A percentile compares a stretch with the other conserved stretches of the same genome.
These are phyloP conservation scores for Drechslerella coelobrocha DNA, from an alignment of 2,329 filamentous ascomycete genomes.

Conservation along the genomic window DNA sequence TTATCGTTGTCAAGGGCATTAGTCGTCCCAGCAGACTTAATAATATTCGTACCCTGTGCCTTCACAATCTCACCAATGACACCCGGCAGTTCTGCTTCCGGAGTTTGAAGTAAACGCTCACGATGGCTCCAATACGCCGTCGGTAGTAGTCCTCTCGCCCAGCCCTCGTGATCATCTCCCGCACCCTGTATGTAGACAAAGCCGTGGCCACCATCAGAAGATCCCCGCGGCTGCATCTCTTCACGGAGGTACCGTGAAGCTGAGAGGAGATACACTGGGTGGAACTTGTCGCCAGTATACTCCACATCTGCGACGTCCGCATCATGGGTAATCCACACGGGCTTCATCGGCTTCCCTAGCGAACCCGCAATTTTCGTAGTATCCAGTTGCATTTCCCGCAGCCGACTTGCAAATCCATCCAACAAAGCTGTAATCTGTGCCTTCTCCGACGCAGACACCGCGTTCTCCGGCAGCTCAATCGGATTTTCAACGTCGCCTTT, in stretches of 20 bases:
- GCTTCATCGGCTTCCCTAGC: conserved; percentile 29
- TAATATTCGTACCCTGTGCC: conserved; percentile 52
- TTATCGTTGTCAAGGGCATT: conserved; percentile 55
- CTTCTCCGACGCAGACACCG: conserved; percentile 77
- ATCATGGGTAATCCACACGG: conserved; percentile 40
- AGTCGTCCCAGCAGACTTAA: conserved; percentile 29
- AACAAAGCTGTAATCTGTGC: conserved; percentile 75
- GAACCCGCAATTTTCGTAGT: conserved; percentile 12
- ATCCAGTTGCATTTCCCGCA: conserved; percentile 28
- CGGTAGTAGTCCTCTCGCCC: conserved; percentile 79
- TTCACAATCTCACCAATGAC: conserved; percentile 62
- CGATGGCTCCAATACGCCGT: conserved; percentile 78
- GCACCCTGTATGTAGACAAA: conserved; percentile 90
- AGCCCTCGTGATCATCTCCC: conserved; percentile 92
- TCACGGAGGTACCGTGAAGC: conserved; percentile 33
- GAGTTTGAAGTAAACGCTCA: conserved; percentile 66
- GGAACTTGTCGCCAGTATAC: conserved; percentile 14
- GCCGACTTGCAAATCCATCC: conserved; percentile 62
- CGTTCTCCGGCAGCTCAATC: conserved; percentile 74
- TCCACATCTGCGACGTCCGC: conserved; percentile 9
- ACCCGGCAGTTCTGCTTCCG: conserved; percentile 69
- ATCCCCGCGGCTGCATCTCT: conserved; percentile 35
- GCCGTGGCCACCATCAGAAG: conserved; percentile 70
- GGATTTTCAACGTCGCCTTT: no score
- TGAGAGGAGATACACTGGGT: conserved; percentile 39